Conservation (phyloP, 495 filamentous ascomycete species). For the Articulospora tetracladia region DNA sequence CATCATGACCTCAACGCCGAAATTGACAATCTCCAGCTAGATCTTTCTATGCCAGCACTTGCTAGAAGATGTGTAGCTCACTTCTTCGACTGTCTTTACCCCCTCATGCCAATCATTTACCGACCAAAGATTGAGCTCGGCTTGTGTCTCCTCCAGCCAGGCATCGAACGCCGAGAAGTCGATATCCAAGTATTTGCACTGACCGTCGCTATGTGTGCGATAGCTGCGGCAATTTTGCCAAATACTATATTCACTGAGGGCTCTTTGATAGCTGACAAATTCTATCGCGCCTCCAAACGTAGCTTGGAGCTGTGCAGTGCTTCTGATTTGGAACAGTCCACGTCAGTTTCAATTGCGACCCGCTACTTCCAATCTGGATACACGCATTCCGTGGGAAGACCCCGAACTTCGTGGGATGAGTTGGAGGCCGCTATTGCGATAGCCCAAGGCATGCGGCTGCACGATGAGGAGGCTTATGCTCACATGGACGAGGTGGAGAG, state of each 20-base stretch:
- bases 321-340: background rate
- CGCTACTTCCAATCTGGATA: background rate
- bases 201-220: background rate
- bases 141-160: background rate
- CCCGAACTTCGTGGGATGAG: conserved; percentile 3
- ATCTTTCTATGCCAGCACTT: background rate
- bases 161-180: background rate
- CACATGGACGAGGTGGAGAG: conserved; percentile 24
- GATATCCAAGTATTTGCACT: background rate
- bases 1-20: background rate
- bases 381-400: background rate
- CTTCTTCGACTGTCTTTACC: conserved; percentile 1
- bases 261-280: background rate
- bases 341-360: background rate
- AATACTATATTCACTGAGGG: background rate
- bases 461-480: conserved; percentile 27
- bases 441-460: conserved; percentile 30
- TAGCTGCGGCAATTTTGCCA: background rate
- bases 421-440: conserved; percentile 6
- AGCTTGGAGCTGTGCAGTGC: background rate
- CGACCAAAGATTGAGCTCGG: background rate
- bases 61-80: background rate
- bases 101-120: background rate
- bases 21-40: background rate
- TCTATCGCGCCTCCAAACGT: background rate